Conservation (phyloP, 306 rosid species). For the Mimosa bimucronata region DNA sequence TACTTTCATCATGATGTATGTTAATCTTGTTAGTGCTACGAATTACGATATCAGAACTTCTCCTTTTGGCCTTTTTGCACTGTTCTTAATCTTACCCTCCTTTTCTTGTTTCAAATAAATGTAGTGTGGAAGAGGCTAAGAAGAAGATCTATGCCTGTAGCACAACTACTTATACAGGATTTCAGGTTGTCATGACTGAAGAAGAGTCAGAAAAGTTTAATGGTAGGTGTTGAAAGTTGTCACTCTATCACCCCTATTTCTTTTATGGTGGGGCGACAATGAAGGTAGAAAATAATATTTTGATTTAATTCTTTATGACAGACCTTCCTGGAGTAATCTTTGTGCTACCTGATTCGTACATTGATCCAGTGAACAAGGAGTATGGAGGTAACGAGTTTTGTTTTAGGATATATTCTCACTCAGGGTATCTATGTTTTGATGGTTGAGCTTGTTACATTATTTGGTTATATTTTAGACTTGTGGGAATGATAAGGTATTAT, state of each 20-base stretch:
- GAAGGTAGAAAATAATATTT: not conserved
- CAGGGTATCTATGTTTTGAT: not conserved
- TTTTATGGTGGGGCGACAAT: not conserved
- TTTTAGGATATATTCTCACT: not conserved
- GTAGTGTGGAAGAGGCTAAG: conserved; percentile 88
- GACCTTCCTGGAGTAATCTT: conserved; percentile 77
- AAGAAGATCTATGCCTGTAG: conserved; percentile 87
- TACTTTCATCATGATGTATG: not conserved
- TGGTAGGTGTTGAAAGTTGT: conserved; percentile 44
- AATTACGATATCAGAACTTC: not conserved
- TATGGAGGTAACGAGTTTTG: conserved; percentile 68
- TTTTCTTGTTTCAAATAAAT: not conserved
- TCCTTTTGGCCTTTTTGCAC: not conserved
- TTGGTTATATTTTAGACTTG: not conserved
- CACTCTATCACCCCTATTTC: not conserved
- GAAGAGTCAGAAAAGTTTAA: conserved; percentile 82
- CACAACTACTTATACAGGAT: conserved; percentile 80
- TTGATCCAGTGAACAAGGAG: conserved; percentile 77
- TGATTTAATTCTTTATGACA: conserved; percentile 35
- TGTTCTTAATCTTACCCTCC: not conserved
- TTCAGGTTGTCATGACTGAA: conserved; percentile 82
- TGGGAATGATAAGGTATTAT: not conserved
- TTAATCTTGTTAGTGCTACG: not conserved
- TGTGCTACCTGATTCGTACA: conserved; percentile 86
- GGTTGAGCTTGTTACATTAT: conserved; percentile 11